Evolutionary conservation across 2,329 filamentous ascomycete genomes (phyloP).

Genomic region (Ceratocystis smalleyi): DNA sequence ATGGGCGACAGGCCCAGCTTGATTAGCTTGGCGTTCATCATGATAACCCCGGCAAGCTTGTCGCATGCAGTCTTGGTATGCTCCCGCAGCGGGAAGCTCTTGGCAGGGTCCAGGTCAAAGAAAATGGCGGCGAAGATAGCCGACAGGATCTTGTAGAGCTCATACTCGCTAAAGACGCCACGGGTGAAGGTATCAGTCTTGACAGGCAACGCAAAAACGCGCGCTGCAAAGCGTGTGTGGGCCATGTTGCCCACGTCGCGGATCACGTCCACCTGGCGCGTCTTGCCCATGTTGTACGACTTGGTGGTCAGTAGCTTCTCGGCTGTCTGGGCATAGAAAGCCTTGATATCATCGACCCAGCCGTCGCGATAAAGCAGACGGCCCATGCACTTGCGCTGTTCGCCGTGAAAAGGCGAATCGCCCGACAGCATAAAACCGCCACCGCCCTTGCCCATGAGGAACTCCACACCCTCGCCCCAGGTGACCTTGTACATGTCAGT

Average conservation of each 20-base stretch:
- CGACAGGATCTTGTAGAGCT: slow-evolving; percentile 46
- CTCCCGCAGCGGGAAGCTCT: slow-evolving; percentile 48
- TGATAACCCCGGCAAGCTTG: slow-evolving; percentile 45
- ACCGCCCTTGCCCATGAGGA: slow-evolving; percentile 41
- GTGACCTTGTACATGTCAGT: slow-evolving; percentile 46
- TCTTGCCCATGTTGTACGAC: slow-evolving; percentile 38
- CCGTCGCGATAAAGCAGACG: slow-evolving; percentile 45
- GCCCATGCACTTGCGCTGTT: slow-evolving; percentile 38
- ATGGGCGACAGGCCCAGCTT: slow-evolving; percentile 35
- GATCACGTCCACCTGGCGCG: slow-evolving; percentile 52
- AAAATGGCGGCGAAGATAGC: slow-evolving; percentile 52
- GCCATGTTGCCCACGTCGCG: slow-evolving; percentile 54
- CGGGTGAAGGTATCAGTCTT: slow-evolving; percentile 45
- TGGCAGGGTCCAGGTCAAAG: slow-evolving; percentile 49
- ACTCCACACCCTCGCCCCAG: slow-evolving; percentile 49
- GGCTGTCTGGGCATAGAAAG: slow-evolving; percentile 50
- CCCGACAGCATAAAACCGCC: slow-evolving; percentile 42
- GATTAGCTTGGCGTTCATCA: slow-evolving; percentile 48
- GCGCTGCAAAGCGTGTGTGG: slow-evolving; percentile 48
- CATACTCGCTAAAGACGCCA: slow-evolving; percentile 40
- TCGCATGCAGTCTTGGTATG: slow-evolving; percentile 40
- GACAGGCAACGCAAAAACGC: slow-evolving; percentile 49
- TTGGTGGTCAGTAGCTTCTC: slow-evolving; percentile 47
- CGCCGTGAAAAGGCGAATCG: slow-evolving; percentile 32
- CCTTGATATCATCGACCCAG: slow-evolving; percentile 47